Evolutionary conservation across 495 filamentous ascomycete species (phyloP).

Genomic region (Endocarpon pusillum): DNA sequence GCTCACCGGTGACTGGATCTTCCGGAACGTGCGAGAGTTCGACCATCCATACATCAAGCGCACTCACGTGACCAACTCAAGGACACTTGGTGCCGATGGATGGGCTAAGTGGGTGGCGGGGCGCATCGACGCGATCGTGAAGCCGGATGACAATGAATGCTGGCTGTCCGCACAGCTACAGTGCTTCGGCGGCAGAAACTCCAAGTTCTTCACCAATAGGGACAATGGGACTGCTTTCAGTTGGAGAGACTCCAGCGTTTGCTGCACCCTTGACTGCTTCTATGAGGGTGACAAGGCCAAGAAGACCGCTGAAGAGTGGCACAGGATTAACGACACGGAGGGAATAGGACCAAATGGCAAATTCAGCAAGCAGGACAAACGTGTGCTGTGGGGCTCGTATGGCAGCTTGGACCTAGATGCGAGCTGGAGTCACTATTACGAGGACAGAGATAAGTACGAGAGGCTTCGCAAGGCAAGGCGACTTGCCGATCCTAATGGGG

Average conservation of each 20-base stretch:
- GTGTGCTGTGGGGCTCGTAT: slow-evolving; percentile 22
- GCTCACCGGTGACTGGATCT: slow-evolving; percentile 21
- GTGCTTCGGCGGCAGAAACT: slow-evolving; percentile 21
- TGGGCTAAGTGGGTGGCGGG: slow-evolving; percentile 19
- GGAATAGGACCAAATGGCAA: slow-evolving; percentile 16
- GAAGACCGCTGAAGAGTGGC: slow-evolving; percentile 21
- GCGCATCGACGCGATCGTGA: slow-evolving; percentile 18
- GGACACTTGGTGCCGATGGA: slow-evolving; percentile 14
- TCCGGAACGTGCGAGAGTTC: slow-evolving; percentile 17
- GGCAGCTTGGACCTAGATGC: slow-evolving; percentile 18
- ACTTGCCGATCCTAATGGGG: neutral
- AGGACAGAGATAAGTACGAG: slow-evolving; percentile 21
- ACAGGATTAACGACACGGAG: slow-evolving; percentile 18
- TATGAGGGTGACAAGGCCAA: slow-evolving; percentile 9
- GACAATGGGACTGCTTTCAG: slow-evolving; percentile 23
- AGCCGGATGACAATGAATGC: slow-evolving; percentile 15
- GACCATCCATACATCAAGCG: slow-evolving; percentile 24
- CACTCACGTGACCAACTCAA: slow-evolving; percentile 19
- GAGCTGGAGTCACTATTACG: slow-evolving; percentile 20
- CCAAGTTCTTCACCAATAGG: slow-evolving; percentile 19
- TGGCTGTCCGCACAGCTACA: slow-evolving; percentile 22
- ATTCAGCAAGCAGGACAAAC: slow-evolving; percentile 21
- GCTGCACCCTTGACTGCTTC: slow-evolving; percentile 19
- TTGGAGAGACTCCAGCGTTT: slow-evolving; percentile 22
- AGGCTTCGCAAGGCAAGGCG: slow-evolving; percentile 10